phyloP scores from a whole-genome alignment of 495 filamentous ascomycete genomes.

The Bathelium albidoporum region DNA sequence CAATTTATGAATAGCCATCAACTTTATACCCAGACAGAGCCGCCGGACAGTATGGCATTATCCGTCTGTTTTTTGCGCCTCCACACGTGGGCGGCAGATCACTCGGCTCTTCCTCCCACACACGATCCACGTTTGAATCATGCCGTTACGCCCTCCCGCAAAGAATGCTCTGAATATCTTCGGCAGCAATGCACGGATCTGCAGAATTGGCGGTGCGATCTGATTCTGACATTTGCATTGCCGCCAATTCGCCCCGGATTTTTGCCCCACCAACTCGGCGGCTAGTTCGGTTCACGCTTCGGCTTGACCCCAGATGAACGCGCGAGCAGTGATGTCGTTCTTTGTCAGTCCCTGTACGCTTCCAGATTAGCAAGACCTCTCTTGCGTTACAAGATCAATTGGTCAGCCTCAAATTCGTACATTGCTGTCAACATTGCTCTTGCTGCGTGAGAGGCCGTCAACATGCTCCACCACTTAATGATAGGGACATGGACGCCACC shows the following conservation, averaged over 20 bases:
- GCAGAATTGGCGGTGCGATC: background rate
- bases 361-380: background rate
- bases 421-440: too few relatives aligned
- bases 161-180: background rate
- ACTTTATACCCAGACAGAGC: background rate
- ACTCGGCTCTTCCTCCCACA: constrained; percentile 3
- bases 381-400: too few relatives aligned
- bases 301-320: background rate
- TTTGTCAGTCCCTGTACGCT: background rate
- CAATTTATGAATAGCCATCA: background rate
- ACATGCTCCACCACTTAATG: constrained; percentile 24
- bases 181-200: background rate
- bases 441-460: background rate
- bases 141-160: background rate
- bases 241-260: constrained; percentile 1
- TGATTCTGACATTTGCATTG: background rate
- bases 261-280: background rate
- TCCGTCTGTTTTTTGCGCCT: background rate
- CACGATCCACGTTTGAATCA: background rate
- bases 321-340: background rate
- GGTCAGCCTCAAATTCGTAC: too few relatives aligned
- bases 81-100: constrained; percentile 6
- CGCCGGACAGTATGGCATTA: background rate
- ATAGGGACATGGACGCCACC: constrained; percentile 50
- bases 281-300: background rate